Percentiles rank a stretch among this genome's conserved stretches.
These are phyloP conservation scores for Dillenia suffruticosa DNA, from an alignment of 164 flowering plant genomes.

Conservation along the genomic window DNA sequence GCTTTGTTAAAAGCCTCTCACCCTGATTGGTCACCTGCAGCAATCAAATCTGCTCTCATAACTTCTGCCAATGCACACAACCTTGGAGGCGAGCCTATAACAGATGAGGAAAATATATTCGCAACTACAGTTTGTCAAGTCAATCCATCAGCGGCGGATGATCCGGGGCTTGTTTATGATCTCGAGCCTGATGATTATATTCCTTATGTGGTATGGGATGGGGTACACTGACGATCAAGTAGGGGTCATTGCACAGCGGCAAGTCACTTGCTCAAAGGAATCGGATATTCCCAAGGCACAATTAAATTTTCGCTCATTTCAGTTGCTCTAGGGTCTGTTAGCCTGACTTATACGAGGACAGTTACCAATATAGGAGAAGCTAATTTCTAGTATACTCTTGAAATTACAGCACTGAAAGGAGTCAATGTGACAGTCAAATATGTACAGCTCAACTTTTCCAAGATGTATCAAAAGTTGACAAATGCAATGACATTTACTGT, in stretches of 20 bases:
- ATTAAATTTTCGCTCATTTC: slow-evolving; percentile 2
- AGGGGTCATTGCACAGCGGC: neutral
- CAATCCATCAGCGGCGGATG: neutral
- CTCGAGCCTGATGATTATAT: too few species aligned
- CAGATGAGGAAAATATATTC: neutral
- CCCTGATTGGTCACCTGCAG: too few species aligned
- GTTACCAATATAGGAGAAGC: neutral
- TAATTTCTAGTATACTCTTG: neutral
- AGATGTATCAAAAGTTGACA: neutral
- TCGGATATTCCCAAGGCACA: neutral
- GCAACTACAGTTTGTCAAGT: neutral
- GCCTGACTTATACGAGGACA: neutral
- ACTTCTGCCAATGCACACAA: slow-evolving; percentile 4
- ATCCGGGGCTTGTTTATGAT: slow-evolving; percentile 7
- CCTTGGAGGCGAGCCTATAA: neutral
- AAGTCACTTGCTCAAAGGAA: neutral
- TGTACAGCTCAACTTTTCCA: neutral
- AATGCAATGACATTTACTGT: neutral
- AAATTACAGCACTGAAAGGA: neutral
- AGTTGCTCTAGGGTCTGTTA: neutral
- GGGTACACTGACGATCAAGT: neutral
- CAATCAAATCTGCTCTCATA: neutral
- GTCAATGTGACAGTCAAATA: neutral
- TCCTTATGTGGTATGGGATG: too few species aligned
- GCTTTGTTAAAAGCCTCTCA: too few species aligned